Base-by-base conservation (phyloP, 192 early-diverging fungal genomes). In the Phycomyces blakesleeanus region DNA sequence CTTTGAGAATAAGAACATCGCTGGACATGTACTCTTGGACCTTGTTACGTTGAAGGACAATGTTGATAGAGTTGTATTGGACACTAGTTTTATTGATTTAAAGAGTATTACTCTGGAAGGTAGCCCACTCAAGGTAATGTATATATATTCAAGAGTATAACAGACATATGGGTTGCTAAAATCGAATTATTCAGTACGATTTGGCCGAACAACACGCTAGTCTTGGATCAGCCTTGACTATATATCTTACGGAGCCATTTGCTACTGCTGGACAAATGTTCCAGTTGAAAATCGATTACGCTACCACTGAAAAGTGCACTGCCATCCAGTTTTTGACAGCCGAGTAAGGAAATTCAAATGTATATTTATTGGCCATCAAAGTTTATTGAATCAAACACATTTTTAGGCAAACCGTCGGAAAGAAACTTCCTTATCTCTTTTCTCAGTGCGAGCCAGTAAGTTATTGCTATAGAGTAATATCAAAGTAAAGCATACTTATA, bases 391-490 rank as follows among this genome's bases (percentile, higher is more conserved):
- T 55, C 26, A 53, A 39, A 20, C 22, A 60, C 53, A 24, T 24
- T 11, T 26, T 54, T 49, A 91, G 86, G 64, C 97, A 98, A 77
- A 99, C 97, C 7, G 84, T 92, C 27, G 97, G 97, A 44, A 93
- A 93, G 76, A 80, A 85, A 61, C 81, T 93, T 62, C 97, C 97
- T 20, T 99, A 98, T 71, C 76, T 98, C 47, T 98, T 98, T 73
- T 93, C 93, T 41, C 97, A 98, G 75, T 96, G 97, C 79, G 91
- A 99, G 76, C 85, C 84, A 22, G 76, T 78, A 75, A 70, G 67
- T 52, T 38, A 37, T 0, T 9, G 24, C 53, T n/a, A 29, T 10
- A 8, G 26, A 26, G 5, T 27, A 40, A 20, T 41, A 2, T 20
- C 24, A 20, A 27, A 18, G 7, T 26, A 4, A 11, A 8, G 22